Evolutionary conservation across 2,329 filamentous ascomycete species (phyloP), one percentile per base, ranked within the genome.

Genomic region (Aspergillus pseudoglaucus): DNA sequence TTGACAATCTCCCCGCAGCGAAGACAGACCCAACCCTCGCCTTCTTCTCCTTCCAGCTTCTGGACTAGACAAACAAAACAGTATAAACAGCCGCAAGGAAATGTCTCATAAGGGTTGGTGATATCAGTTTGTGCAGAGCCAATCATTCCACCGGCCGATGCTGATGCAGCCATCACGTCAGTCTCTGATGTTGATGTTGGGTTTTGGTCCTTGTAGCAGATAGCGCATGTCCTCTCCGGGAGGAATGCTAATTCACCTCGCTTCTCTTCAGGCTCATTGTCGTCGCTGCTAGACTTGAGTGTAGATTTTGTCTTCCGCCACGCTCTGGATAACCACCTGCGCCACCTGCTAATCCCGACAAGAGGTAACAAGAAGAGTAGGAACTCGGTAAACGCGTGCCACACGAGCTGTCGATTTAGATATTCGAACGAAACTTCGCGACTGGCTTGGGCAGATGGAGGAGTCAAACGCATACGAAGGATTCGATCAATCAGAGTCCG

Each of bases 331-430:
- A 96, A 75, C 85, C 91, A 95, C 56, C 90, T 80, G 49, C 89
- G 82, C 93, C 93, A 98, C 55, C 90, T 82, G 61, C 87, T 85
- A 57, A 98, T 91, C 45, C 93, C 93, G 38, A 98, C 87, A n/a
- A 98, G 79, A 0, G 93, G 93, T n/a, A 98, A 77, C 15, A 97
- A 80, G 67, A 97, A 98, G 27, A 98, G 80, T n/a, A 98, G 76
- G 60, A 98, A 98, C 66, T 98, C 93, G 22, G 93, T 98, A 61
- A 98, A 95, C n/a, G 93, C 93, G 70, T 98, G 93, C 93, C 93
- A 98, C 33, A 98, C 93, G 9, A 98, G 82, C 71, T 98, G 93
- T 42, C 93, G 84, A 67, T 98, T 98, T 44, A 97, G 81, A 62
- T 96, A 97, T 70, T 98, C 93, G 64, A 98, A 97, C 1, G 88